These are phyloP conservation scores for Wickerhamiella brachini DNA, from an alignment of 805 yeast genomes.

Conservation along the genomic window DNA sequence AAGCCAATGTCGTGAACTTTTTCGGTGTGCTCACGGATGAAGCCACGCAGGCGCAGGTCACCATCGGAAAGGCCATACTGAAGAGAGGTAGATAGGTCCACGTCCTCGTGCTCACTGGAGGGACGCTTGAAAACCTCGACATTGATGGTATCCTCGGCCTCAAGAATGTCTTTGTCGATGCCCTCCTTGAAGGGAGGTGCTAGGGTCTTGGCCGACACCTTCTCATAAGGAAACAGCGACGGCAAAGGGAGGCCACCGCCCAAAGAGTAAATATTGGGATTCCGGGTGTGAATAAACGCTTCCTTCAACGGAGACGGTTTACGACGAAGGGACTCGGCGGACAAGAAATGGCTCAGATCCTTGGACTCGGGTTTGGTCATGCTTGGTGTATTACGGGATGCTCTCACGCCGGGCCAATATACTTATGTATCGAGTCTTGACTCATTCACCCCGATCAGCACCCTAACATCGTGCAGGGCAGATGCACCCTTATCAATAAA, in stretches of 20 bases:
- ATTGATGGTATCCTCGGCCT: slow-evolving; percentile 18
- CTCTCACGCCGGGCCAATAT: too few species aligned
- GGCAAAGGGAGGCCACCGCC: slow-evolving; percentile 95
- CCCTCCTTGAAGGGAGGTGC: slow-evolving; percentile 73
- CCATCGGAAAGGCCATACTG: slow-evolving; percentile 89
- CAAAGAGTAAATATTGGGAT: slow-evolving; percentile 69
- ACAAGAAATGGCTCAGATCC: slow-evolving; percentile 61
- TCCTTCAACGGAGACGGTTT: slow-evolving; percentile 66
- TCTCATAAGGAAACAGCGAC: slow-evolving; percentile 85
- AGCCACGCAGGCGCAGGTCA: slow-evolving; percentile 51
- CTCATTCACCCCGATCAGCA: neutral
- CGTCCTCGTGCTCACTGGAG: slow-evolving; percentile 29
- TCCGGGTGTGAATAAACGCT: slow-evolving; percentile 62
- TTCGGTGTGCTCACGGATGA: slow-evolving; percentile 54
- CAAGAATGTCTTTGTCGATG: slow-evolving; percentile 26
- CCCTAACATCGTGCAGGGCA: neutral
- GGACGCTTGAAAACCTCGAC: slow-evolving; percentile 29
- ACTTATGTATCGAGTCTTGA: neutral
- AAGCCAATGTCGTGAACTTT: slow-evolving; percentile 35
- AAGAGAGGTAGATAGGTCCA: slow-evolving; percentile 71
- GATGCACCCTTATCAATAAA: neutral
- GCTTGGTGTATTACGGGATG: neutral
- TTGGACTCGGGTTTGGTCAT: neutral
- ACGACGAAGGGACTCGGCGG: slow-evolving; percentile 68
- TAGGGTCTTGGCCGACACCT: slow-evolving; percentile 44